Evolutionary conservation across 1,284 basidiomycete genomes (phyloP), one percentile per base, ranked within the genome.

Genomic region (Cutaneotrichosporon cutaneum): DNA sequence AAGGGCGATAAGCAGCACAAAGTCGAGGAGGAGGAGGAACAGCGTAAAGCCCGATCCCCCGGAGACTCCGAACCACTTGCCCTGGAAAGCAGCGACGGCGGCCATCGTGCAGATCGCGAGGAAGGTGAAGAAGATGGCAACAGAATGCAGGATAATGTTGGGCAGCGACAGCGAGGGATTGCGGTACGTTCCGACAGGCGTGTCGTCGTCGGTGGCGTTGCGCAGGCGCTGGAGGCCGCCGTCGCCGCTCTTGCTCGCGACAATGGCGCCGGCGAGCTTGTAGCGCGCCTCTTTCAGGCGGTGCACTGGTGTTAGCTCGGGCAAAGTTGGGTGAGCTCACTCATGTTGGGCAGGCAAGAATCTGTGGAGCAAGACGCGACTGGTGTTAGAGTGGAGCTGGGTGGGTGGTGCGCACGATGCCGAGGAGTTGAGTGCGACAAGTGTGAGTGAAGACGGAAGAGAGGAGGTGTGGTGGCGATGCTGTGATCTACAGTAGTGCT

Each of bases 101-200:
- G 88, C 92, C 72, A 90, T 92, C 73, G 90, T 92, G 59, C 87
- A 89, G 85, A 94, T 88, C 11, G 90, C 86, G 52, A 94, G 83
- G 74, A 94, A 94, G 74, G 89, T 88, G 85, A 94, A 91, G 82
- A 94, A 92, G 59, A 86, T 27, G 32, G 30, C 45, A 14, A 48
- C 45, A 13, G 32, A 22, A 22, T 66, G 59, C 22, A 64, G 42
- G 22, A 61, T 22, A 22, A 64, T 52, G n/a, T 48, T 54, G 3
- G 30, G 8, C n/a, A 42, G 32, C 1, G 60, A 27, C 32, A 61
- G n/a, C 14, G 39, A 54, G 1, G 56, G 56, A 22, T 54, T 39
- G 26, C 11, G 26, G 42, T 50, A 50, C 2, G 44, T 22, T 3
- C 18, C 11, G 27, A 14, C n/a, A 6, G 54, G 55, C 1, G n/a